A percentile compares a stretch with the other conserved stretches of the same genome.
These are phyloP conservation scores for Colletotrichum orchidophilum DNA, from an alignment of 2,329 filamentous ascomycete genomes.

Conservation along the genomic window DNA sequence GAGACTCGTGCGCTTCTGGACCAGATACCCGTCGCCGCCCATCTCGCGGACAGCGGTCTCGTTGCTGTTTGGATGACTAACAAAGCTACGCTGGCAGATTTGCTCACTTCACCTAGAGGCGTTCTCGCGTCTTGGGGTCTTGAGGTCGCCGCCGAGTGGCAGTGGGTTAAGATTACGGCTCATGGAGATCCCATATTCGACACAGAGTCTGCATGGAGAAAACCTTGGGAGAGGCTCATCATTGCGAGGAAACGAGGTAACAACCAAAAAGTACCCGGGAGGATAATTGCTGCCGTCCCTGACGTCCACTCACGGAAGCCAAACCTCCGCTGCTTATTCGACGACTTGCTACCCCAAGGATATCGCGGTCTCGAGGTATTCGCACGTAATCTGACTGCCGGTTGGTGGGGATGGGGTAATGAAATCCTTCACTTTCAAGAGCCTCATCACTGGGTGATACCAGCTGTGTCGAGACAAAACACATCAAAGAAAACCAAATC, in stretches of 20 bases:
- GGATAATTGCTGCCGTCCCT: conserved; percentile 74
- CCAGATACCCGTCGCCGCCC: conserved; percentile 64
- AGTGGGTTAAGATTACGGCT: conserved; percentile 79
- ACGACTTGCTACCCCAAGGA: conserved; percentile 58
- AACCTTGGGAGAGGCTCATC: conserved; percentile 80
- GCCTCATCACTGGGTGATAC: conserved; percentile 56
- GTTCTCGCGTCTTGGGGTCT: conserved; percentile 76
- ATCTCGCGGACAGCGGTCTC: conserved; percentile 63
- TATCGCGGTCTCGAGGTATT: conserved; percentile 79
- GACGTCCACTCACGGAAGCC: conserved; percentile 85
- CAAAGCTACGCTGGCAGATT: conserved; percentile 65
- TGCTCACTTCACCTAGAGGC: conserved; percentile 62
- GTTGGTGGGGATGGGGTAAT: conserved; percentile 84
- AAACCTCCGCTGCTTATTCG: conserved; percentile 70
- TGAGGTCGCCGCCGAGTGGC: conserved; percentile 74
- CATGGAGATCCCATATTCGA: conserved; percentile 71
- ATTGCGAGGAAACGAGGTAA: conserved; percentile 60
- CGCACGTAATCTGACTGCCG: conserved; percentile 75
- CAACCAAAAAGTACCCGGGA: conserved; percentile 46
- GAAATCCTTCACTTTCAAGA: conserved; percentile 77
- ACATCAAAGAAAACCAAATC: not conserved
- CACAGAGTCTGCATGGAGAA: conserved; percentile 71
- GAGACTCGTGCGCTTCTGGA: conserved; percentile 61
- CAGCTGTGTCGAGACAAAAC: not conserved
- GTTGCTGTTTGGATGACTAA: conserved; percentile 85